Evolutionary conservation across 148 eudicot species (phyloP).

Genomic region (Camellia japonica): DNA sequence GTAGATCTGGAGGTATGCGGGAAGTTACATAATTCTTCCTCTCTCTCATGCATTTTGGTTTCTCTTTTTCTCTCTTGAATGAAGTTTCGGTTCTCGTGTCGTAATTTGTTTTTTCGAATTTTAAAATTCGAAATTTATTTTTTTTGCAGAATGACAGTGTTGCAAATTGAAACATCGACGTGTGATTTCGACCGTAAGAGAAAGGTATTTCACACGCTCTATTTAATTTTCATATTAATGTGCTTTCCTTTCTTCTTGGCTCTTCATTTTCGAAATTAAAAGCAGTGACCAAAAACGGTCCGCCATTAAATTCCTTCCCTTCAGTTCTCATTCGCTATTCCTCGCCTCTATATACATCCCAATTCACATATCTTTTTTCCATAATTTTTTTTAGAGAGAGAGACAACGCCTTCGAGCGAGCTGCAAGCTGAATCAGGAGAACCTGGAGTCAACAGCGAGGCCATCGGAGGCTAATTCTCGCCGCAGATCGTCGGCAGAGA

Average conservation of each 20-base stretch:
- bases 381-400: conserved; percentile 29
- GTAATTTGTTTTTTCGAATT: conserved; percentile 2
- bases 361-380: background rate
- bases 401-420: conserved; percentile 23
- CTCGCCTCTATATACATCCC: background rate
- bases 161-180: conserved; percentile 21
- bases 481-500: conserved; percentile 23
- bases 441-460: conserved; percentile 29
- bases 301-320: conserved; percentile 1
- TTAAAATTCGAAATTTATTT: conserved; percentile 2
- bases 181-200: conserved; percentile 14
- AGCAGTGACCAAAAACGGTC: conserved; percentile 17
- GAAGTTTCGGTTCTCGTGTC: background rate
- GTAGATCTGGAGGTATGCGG: conserved; percentile 52
- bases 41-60: background rate
- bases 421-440: conserved; percentile 21
- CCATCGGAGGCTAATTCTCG: conserved; percentile 21
- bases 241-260: conserved; percentile 1
- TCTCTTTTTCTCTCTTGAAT: background rate
- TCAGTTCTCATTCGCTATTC: background rate
- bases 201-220: conserved; percentile 21
- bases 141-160: conserved; percentile 17
- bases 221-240: conserved; percentile 18
- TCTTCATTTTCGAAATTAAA: conserved; percentile 35
- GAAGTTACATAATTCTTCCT: background rate